These are phyloP conservation scores for Lomentospora prolificans DNA, from an alignment of 2,329 filamentous ascomycete genomes.

Conservation along the genomic window DNA sequence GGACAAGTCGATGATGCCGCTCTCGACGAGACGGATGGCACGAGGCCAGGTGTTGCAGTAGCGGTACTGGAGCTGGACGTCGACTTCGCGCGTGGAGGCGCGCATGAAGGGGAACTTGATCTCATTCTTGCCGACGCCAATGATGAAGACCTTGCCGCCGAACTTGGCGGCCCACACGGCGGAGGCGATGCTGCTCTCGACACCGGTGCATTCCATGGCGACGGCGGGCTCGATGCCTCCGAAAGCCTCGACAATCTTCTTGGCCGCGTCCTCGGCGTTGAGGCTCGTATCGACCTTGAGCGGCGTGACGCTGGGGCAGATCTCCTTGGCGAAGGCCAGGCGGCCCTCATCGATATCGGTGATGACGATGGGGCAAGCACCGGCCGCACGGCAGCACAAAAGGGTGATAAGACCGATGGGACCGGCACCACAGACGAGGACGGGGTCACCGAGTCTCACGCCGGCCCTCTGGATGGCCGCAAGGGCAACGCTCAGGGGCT, in stretches of 20 bases:
- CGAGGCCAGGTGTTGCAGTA: conserved; percentile 95
- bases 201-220: conserved; percentile 87
- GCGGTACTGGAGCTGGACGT: conserved; percentile 93
- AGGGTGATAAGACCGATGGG: conserved; percentile 88
- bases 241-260: conserved; percentile 56
- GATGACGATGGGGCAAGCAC: conserved; percentile 83
- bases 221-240: conserved; percentile 73
- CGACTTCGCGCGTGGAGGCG: conserved; percentile 80
- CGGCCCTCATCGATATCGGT: conserved; percentile 89
- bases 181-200: conserved; percentile 76
- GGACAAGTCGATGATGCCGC: conserved; percentile 70
- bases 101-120: conserved; percentile 95
- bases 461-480: conserved; percentile 78
- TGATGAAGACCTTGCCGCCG: conserved; percentile 93
- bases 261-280: conserved; percentile 61
- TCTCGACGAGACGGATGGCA: conserved; percentile 79
- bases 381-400: conserved; percentile 74
- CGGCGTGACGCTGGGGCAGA: conserved; percentile 70
- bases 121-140: conserved; percentile 90
- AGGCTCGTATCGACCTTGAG: conserved; percentile 61
- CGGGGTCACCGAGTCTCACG: conserved; percentile 73
- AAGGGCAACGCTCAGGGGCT: conserved; percentile 81
- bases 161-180: conserved; percentile 90
- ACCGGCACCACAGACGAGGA: conserved; percentile 84
- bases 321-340: conserved; percentile 71